These are phyloP conservation scores for Alternaria gansuensis DNA, from an alignment of 2,329 filamentous ascomycete genomes.

Conservation along the genomic window DNA sequence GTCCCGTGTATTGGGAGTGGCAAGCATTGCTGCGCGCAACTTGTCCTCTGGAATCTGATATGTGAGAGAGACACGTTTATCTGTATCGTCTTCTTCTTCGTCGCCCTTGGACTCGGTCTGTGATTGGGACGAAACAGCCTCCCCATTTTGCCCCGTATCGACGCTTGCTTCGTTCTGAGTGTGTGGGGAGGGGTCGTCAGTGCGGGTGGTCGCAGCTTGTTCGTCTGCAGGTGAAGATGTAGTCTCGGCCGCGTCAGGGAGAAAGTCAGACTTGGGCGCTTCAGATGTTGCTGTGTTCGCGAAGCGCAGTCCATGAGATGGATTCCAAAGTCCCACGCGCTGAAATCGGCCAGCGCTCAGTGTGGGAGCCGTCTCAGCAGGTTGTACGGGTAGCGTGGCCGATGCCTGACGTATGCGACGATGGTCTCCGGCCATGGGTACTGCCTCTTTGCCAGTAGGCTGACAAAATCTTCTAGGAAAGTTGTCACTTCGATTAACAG, in stretches of 20 bases:
- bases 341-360: slow-evolving; percentile 4
- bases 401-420: slow-evolving; percentile 4
- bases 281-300: slow-evolving; percentile 14
- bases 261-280: slow-evolving; percentile 1
- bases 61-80: slow-evolving; percentile 36
- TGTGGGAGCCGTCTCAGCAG: background rate
- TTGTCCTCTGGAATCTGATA: slow-evolving; percentile 47
- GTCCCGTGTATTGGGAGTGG: slow-evolving; percentile 41
- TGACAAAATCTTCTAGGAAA: slow-evolving; percentile 4
- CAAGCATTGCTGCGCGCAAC: slow-evolving; percentile 42
- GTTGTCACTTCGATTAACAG: slow-evolving; percentile 24
- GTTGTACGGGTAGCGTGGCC: slow-evolving; percentile 9
- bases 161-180: background rate
- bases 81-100: slow-evolving; percentile 23
- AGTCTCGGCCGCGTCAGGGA: background rate
- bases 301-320: slow-evolving; percentile 21
- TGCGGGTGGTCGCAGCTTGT: background rate
- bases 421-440: background rate
- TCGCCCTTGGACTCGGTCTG: slow-evolving; percentile 15
- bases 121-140: background rate
- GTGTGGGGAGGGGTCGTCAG: background rate
- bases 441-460: background rate
- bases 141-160: background rate
- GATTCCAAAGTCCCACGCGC: slow-evolving; percentile 15
- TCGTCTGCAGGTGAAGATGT: background rate